Percentiles rank a stretch among this genome's conserved stretches.
These are phyloP conservation scores for Rhizomucor miehei DNA, from an alignment of 371 early-diverging fungal genomes.

Conservation along the genomic window DNA sequence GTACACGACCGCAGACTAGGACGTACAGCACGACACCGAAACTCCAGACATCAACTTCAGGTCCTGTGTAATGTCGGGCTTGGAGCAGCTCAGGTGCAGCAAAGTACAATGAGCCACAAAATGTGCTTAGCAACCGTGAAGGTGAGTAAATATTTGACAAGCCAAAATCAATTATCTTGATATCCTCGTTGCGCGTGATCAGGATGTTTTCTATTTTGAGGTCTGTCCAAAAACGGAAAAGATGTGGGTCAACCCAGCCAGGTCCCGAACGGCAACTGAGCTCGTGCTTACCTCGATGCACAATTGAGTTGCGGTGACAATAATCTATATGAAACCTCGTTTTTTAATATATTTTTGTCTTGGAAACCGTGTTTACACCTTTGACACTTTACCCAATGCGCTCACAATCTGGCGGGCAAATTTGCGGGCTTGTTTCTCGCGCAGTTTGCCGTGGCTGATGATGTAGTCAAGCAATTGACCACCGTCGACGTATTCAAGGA, in stretches of 20 bases:
- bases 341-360: neutral
- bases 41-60: constrained; percentile 93
- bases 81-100: constrained; percentile 87
- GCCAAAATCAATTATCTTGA: constrained; percentile 86
- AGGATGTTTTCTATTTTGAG: constrained; percentile 94
- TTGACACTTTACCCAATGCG: constrained; percentile 53
- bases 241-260: constrained; percentile 47
- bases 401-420: constrained; percentile 83
- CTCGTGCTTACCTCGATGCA: constrained; percentile 56
- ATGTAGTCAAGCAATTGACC: constrained; percentile 79
- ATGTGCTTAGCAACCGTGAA: constrained; percentile 63
- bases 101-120: constrained; percentile 82
- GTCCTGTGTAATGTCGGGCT: constrained; percentile 80
- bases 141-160: constrained; percentile 80
- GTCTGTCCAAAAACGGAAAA: constrained; percentile 70
- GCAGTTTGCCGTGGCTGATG: constrained; percentile 62
- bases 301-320: constrained; percentile 67
- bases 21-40: constrained; percentile 89
- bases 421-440: constrained; percentile 69
- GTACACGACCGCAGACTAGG: constrained; percentile 79
- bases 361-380: neutral
- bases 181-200: constrained; percentile 50
- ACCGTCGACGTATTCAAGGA: constrained; percentile 82
- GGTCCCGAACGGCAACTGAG: constrained; percentile 6
- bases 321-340: constrained; percentile 33